These are phyloP conservation scores for Kondoa malvinella DNA, from an alignment of 768 basidiomycete genomes.

Conservation along the genomic window DNA sequence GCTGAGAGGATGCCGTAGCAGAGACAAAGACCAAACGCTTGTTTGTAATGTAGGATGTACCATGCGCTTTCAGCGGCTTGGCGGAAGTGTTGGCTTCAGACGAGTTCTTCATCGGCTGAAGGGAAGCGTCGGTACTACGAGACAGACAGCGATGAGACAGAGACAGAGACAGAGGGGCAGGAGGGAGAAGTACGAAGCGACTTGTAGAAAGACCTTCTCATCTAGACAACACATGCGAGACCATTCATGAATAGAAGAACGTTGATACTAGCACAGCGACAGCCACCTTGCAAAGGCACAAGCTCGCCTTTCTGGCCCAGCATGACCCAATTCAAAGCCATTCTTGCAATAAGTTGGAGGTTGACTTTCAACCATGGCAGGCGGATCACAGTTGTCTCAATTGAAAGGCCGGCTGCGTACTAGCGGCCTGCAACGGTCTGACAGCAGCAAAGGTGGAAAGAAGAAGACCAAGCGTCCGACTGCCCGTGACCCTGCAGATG, in stretches of 20 bases:
- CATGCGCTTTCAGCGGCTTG: slow-evolving; percentile 2
- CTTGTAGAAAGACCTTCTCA: neutral
- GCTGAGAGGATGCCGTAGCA: neutral
- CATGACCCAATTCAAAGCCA: neutral
- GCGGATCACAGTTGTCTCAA: neutral
- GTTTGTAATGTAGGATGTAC: slow-evolving; percentile 10
- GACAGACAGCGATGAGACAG: neutral
- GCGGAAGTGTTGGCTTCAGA: neutral
- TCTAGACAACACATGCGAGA: too few relatives aligned
- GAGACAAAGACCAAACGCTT: slow-evolving; percentile 19
- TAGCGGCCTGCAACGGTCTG: neutral
- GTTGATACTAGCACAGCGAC: too few relatives aligned
- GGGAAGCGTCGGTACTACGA: neutral
- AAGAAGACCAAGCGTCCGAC: neutral
- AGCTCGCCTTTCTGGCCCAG: neutral
- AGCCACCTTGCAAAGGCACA: neutral
- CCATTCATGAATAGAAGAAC: too few relatives aligned
- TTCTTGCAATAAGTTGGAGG: neutral
- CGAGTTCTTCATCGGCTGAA: neutral
- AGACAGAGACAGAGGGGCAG: neutral
- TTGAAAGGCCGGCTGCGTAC: neutral
- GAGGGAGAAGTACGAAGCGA: neutral
- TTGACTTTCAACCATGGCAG: neutral
- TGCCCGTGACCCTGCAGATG: neutral
- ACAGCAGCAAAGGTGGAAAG: neutral